Evolutionary conservation across 257 asterid species (phyloP), one percentile per base, ranked within the genome.

Genomic region (Haberlea rhodopensis): DNA sequence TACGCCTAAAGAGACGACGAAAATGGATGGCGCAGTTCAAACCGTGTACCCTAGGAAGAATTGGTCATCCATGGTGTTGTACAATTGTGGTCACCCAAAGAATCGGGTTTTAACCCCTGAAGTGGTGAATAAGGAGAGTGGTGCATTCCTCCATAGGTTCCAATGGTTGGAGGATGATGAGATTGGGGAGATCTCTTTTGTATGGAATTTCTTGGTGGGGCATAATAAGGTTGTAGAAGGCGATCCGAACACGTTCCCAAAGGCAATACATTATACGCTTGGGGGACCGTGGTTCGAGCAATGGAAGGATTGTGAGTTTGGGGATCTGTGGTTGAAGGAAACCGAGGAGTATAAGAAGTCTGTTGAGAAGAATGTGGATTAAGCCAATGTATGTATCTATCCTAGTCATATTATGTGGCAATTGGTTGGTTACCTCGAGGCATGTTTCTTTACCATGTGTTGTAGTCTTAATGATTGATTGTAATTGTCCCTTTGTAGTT

Each of bases 221-320:
- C 96, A 90, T 26, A 90, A 86, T 49, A 78, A 62, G 83, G 82
- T 78, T 69, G 94, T 78, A 0, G 88, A 88, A 62, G 86, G 82
- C 0, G 91, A 86, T 64, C 74, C 79, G 8, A 68, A 52, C 25
- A 82, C 96, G 1, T 45, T 64, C 2, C 97, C 94, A 0, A 90
- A 76, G 76, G 90, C 96, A 0, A 80, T 90, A 34, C 97, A 90
- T 77, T 88, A 88, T 49, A 90, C 95, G 2, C 84, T 81, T 22
- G 97, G 96, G 0, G 97, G 97, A 4, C 97, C 97, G 7, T 90
- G 97, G 97, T 90, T 90, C 19, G 95, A 90, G 76, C 88, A 83
- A 51, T 90, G 95, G 94, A 88, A 82, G 78, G 94, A 86, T 76
- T 90, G 97, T 34, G 95, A 86, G 74, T 88, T 90, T 75, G 95